A percentile compares a stretch with the other conserved stretches of the same genome.
These are phyloP conservation scores for Aspergillus texensis DNA, from an alignment of 2,329 filamentous ascomycete genomes.

Conservation along the genomic window DNA sequence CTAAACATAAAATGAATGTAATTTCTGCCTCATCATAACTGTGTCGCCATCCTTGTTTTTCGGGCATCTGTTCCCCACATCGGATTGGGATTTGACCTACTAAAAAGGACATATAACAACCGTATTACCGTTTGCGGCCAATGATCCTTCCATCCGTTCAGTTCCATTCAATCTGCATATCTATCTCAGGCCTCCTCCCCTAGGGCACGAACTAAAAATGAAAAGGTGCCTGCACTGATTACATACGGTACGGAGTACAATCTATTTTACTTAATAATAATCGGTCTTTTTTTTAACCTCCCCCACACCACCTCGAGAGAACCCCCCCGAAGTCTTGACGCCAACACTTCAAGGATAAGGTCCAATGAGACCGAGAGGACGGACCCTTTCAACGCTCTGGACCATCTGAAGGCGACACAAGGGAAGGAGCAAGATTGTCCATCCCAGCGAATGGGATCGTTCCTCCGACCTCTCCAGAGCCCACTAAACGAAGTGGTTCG, in stretches of 20 bases:
- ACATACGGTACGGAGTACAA: not conserved
- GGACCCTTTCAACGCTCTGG: constrained; percentile 16
- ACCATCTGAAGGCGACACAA: constrained; percentile 14
- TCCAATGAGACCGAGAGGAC: constrained; percentile 22
- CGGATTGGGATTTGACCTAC: not conserved
- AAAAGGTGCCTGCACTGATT: not conserved
- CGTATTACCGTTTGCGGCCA: constrained; percentile 14
- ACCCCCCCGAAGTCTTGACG: constrained; percentile 17
- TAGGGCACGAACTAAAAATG: not conserved
- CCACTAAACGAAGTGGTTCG: constrained; percentile 5
- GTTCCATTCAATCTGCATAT: constrained; percentile 5
- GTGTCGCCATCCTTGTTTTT: constrained; percentile 11
- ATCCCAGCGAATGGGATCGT: constrained; percentile 6
- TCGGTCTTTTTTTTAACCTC: not conserved
- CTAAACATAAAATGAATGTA: not conserved
- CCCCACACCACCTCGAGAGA: not conserved
- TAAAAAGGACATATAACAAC: not conserved
- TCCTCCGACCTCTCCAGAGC: not conserved
- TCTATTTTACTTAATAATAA: not conserved
- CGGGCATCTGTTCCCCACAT: constrained; percentile 12
- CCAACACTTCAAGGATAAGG: constrained; percentile 16
- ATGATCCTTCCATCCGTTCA: constrained; percentile 8
- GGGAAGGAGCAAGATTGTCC: constrained; percentile 7
- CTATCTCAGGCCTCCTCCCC: not conserved
- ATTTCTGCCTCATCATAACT: not conserved